phyloP scores from a whole-genome alignment of 345 rosid species.

The Arabis hirsuta region DNA sequence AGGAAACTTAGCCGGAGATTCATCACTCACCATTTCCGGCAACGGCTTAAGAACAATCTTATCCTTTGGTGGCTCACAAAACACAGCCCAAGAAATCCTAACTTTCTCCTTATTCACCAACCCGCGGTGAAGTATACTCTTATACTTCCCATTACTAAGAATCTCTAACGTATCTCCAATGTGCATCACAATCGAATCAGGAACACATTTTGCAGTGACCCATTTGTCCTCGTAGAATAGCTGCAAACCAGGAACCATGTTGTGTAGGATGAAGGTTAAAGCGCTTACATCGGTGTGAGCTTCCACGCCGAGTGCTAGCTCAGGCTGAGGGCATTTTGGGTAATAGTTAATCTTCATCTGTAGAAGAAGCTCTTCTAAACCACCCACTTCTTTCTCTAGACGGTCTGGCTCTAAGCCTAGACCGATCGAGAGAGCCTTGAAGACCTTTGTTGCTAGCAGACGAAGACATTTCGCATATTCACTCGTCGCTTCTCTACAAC shows the following conservation, averaged over 20 bases:
- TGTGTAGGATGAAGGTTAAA: constrained; percentile 95
- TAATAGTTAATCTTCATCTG: constrained; percentile 95
- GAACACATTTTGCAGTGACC: constrained; percentile 91
- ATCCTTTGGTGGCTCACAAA: constrained; percentile 95
- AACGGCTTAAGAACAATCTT: constrained; percentile 87
- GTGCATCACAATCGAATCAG: constrained; percentile 93
- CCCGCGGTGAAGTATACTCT: constrained; percentile 93
- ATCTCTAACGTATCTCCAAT: constrained; percentile 92
- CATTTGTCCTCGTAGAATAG: constrained; percentile 81
- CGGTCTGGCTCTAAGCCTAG: constrained; percentile 85
- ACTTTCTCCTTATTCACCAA: constrained; percentile 95
- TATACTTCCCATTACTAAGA: constrained; percentile 88
- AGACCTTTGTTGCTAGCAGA: constrained; percentile 60
- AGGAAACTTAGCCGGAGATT: constrained; percentile 77
- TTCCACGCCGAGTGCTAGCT: constrained; percentile 95
- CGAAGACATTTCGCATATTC: constrained; percentile 87
- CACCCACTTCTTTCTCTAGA: constrained; percentile 90
- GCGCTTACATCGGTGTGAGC: constrained; percentile 95
- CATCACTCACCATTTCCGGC: constrained; percentile 64
- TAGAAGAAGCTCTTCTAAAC: constrained; percentile 77
- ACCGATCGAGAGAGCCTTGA: constrained; percentile 67
- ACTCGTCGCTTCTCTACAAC: constrained; percentile 69
- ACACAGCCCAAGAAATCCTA: constrained; percentile 95
- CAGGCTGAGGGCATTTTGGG: constrained; percentile 96
- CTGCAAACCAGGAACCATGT: constrained; percentile 97